Percentiles rank a stretch among this genome's conserved stretches.
These are phyloP conservation scores for Fusarium hainanense DNA, from an alignment of 2,329 filamentous ascomycete genomes.

Conservation along the genomic window DNA sequence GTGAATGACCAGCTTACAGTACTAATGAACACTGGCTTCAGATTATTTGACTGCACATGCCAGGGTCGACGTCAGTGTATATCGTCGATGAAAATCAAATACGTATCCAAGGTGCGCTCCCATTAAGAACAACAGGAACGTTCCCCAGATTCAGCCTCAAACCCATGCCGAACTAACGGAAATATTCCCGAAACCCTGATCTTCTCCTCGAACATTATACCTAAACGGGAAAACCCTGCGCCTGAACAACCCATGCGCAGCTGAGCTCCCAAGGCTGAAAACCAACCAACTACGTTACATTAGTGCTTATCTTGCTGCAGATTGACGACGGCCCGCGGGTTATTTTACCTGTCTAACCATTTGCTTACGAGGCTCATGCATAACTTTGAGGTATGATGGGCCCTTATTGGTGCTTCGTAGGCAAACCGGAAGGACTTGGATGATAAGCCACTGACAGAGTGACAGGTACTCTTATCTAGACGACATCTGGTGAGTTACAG, in stretches of 20 bases:
- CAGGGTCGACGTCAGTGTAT: rapidly evolving
- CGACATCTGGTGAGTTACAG: neutral
- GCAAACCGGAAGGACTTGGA: neutral
- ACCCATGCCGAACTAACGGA: neutral
- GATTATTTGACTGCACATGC: too few species aligned
- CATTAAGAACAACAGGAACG: neutral
- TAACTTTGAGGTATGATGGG: neutral
- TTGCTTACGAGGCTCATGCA: neutral
- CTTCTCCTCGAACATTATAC: neutral
- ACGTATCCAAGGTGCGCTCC: neutral
- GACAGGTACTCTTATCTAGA: neutral
- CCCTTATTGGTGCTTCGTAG: neutral
- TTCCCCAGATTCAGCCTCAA: neutral
- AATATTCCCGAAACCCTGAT: neutral
- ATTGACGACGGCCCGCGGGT: neutral
- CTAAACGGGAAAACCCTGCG: neutral
- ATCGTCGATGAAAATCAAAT: neutral
- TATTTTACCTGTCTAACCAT: neutral
- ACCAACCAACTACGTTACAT: neutral
- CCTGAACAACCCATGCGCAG: neutral
- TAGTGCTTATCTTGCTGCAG: slow-evolving; percentile 9
- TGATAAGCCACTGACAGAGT: neutral
- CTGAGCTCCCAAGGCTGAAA: slow-evolving; percentile 15
- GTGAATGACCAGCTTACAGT: too few species aligned
- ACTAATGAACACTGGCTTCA: too few species aligned